Base-by-base conservation (phyloP, 306 rosid species). In the Ceratonia siliqua region DNA sequence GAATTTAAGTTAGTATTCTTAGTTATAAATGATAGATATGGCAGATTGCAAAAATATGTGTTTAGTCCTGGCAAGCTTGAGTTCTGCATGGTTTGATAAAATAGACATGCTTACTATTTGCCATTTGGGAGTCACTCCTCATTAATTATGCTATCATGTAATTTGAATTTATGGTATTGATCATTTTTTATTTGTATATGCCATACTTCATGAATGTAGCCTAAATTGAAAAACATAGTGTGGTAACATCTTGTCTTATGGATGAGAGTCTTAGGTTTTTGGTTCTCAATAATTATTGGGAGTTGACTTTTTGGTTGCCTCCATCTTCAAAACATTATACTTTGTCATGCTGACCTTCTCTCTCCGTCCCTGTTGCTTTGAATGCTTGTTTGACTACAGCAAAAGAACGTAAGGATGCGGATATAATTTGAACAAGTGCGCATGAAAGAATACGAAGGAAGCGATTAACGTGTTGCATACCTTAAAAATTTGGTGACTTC, bases 371-470 rank as follows among this genome's bases (percentile, higher is more conserved):
- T 18, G 55, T 70, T 65, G 41, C 61, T 76, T 57, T 75, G 59
- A 68, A 61, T 57, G 43, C 52, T 39, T 66, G 35, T 64, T 66
- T 81, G 71, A 79, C n/a, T 85, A 25, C 81, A 94, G 98, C 91
- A 57, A 84, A 69, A 67, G 96, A 91, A 73, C 91, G 90, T 55
- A 91, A 88, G 81, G 93, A 87, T 73, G 97, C 98, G n/a, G 94
- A 91, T 76, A 89, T 94, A 72, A 84, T 94, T 82, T 94, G 98
- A 97, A 88, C 96, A 22, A 21, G 98, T 70, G 49, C 68, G 56
- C 98, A 91, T n/a, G n/a, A n/a, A n/a, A n/a, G n/a, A n/a, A n/a
- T n/a, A n/a, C n/a, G n/a, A n/a, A n/a, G n/a, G n/a, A n/a, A n/a
- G n/a, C n/a, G n/a, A n/a, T n/a, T n/a, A n/a, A n/a, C n/a, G n/a